Evolutionary conservation across 805 yeast species (phyloP).

Genomic region (Teunomyces panamensis): DNA sequence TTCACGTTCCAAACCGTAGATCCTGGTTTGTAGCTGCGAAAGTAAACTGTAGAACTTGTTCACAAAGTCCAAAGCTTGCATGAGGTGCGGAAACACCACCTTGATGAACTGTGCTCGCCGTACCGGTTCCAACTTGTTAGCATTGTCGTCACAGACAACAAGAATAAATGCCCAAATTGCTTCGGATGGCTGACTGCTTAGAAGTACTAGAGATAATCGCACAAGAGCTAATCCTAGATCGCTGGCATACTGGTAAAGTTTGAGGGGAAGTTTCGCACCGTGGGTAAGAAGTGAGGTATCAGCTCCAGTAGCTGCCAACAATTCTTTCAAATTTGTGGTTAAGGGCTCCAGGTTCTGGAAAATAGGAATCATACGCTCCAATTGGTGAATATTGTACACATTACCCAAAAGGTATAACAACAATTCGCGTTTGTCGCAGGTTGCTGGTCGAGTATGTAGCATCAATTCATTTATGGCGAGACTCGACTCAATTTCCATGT

Average conservation of each 20-base stretch:
- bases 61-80: neutral
- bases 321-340: neutral
- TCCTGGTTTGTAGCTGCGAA: conserved; percentile 2
- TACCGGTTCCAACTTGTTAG: conserved; percentile 15
- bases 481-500: neutral
- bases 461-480: conserved; percentile 2
- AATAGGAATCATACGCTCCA: conserved; percentile 3
- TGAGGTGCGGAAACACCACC: conserved; percentile 13
- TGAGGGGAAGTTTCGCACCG: conserved; percentile 11
- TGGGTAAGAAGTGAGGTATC: neutral
- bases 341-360: neutral
- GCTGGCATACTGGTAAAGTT: conserved; percentile 20
- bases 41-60: neutral
- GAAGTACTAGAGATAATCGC: conserved; percentile 18
- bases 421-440: conserved; percentile 2
- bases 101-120: conserved; percentile 14
- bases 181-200: conserved; percentile 4
- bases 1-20: conserved; percentile 7
- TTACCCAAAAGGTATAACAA: conserved; percentile 7
- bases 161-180: conserved; percentile 10
- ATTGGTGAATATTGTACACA: conserved; percentile 3
- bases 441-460: neutral
- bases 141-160: conserved; percentile 27
- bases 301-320: neutral
- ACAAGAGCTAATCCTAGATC: conserved; percentile 12